A percentile compares a stretch with the other conserved stretches of the same genome.
phyloP scores from a whole-genome alignment of 2,329 filamentous ascomycete species.

The Beauveria medogensis region DNA sequence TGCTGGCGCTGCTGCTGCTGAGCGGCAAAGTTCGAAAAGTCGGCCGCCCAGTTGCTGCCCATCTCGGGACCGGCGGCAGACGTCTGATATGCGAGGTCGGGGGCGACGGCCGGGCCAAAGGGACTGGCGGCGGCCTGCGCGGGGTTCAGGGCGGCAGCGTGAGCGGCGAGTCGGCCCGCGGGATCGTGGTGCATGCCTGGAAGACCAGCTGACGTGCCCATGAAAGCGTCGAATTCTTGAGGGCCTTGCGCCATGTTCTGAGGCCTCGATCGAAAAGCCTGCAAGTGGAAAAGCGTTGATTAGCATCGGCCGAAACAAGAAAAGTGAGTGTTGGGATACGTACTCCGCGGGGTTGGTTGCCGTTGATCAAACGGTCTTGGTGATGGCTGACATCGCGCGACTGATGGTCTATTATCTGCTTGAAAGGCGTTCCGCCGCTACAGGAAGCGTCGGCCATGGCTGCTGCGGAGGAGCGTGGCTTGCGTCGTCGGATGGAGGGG shows the following conservation, averaged over 20 bases:
- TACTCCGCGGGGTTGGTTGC: slow-evolving; percentile 23
- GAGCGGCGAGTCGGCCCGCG: slow-evolving; percentile 26
- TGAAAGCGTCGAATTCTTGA: slow-evolving; percentile 28
- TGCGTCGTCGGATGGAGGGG: neutral
- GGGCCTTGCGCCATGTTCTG: slow-evolving; percentile 19
- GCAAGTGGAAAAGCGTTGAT: slow-evolving; percentile 14
- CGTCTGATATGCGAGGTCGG: slow-evolving; percentile 16
- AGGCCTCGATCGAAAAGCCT: slow-evolving; percentile 28
- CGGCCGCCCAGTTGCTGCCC: slow-evolving; percentile 28
- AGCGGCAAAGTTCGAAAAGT: slow-evolving; percentile 26
- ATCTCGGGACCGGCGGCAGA: slow-evolving; percentile 17
- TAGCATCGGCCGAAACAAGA: neutral
- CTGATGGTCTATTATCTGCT: slow-evolving; percentile 34
- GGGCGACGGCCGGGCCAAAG: slow-evolving; percentile 14
- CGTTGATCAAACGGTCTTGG: slow-evolving; percentile 30
- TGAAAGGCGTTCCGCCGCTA: slow-evolving; percentile 34
- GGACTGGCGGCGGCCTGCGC: slow-evolving; percentile 14
- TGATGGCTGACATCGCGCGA: slow-evolving; percentile 33
- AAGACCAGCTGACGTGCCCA: slow-evolving; percentile 22
- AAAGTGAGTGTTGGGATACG: slow-evolving; percentile 12
- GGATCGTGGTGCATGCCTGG: slow-evolving; percentile 25
- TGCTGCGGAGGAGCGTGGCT: neutral
- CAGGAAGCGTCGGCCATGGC: slow-evolving; percentile 35
- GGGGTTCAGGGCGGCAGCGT: slow-evolving; percentile 26
- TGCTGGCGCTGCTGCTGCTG: slow-evolving; percentile 12